Percentiles rank a stretch among this genome's conserved stretches.
Conservation (phyloP, 2,329 filamentous ascomycete species). For the Leptographium radiaticola region DNA sequence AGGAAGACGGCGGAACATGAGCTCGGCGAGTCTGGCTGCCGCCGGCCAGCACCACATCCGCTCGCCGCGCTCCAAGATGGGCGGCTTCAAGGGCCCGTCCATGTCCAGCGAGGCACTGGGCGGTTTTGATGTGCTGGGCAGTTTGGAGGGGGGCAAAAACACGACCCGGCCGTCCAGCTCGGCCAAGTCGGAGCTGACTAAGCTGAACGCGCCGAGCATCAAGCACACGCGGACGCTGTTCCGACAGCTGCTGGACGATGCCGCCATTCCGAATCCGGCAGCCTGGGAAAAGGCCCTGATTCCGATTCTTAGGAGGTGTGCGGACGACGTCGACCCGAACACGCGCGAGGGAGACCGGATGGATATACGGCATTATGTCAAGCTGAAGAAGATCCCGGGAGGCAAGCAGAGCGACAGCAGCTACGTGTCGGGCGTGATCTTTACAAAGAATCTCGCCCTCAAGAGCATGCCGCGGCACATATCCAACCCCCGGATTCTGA, state of each 20-base stretch:
- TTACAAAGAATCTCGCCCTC: slow-evolving; percentile 89
- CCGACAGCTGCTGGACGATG: slow-evolving; percentile 69
- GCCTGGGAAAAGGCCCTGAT: slow-evolving; percentile 86
- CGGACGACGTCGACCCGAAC: slow-evolving; percentile 88
- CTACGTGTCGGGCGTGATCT: slow-evolving; percentile 95
- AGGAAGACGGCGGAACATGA: slow-evolving; percentile 66
- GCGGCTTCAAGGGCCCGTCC: slow-evolving; percentile 41
- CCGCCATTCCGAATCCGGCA: slow-evolving; percentile 54
- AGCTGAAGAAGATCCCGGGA: slow-evolving; percentile 90
- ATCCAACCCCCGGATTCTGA: slow-evolving; percentile 69
- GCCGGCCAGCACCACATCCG: slow-evolving; percentile 47
- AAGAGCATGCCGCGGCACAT: slow-evolving; percentile 94
- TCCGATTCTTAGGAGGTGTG: slow-evolving; percentile 80
- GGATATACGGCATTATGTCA: slow-evolving; percentile 94
- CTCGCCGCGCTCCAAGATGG: slow-evolving; percentile 55
- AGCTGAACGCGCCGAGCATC: slow-evolving; percentile 77
- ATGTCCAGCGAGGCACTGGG: slow-evolving; percentile 38
- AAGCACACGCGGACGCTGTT: slow-evolving; percentile 79
- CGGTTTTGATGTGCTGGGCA: slow-evolving; percentile 10
- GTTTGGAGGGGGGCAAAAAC: slow-evolving; percentile 16
- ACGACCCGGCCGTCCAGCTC: slow-evolving; percentile 18
- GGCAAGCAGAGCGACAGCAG: slow-evolving; percentile 80
- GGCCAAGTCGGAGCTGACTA: slow-evolving; percentile 54
- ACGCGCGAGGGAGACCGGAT: slow-evolving; percentile 86
- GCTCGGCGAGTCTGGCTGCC: slow-evolving; percentile 54